Conservation (phyloP, 2,329 filamentous ascomycete genomes). For the Emericellopsis atlantica region DNA sequence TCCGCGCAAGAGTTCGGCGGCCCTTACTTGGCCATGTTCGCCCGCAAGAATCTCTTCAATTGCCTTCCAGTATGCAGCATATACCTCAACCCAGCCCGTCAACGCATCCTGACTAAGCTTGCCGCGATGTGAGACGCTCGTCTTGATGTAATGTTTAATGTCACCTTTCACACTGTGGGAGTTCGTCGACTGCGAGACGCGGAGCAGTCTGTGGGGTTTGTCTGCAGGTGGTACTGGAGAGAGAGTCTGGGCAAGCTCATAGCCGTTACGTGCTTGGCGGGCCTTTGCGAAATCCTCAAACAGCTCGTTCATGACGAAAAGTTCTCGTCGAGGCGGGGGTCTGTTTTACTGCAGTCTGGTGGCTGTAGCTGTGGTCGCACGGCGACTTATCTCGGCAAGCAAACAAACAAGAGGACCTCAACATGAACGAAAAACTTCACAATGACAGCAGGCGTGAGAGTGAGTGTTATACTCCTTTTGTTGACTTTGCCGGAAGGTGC, state of each 20-base stretch:
- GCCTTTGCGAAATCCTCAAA: slow-evolving; percentile 64
- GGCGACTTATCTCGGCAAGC: not conserved
- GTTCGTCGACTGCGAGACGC: slow-evolving; percentile 62
- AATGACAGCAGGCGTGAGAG: not conserved
- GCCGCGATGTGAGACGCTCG: slow-evolving; percentile 26
- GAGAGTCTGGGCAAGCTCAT: slow-evolving; percentile 61
- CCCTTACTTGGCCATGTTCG: slow-evolving; percentile 21
- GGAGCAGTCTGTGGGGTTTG: slow-evolving; percentile 52
- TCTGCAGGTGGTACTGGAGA: slow-evolving; percentile 53
- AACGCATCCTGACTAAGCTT: slow-evolving; percentile 54
- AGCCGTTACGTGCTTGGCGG: slow-evolving; percentile 52
- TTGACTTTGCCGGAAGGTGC: not conserved
- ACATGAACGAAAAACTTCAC: not conserved
- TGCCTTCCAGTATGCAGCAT: slow-evolving; percentile 73
- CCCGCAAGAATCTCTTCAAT: slow-evolving; percentile 57
- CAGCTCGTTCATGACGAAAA: slow-evolving; percentile 52
- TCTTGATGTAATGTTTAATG: slow-evolving; percentile 58
- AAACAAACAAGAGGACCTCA: too few relatives aligned
- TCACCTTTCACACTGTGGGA: slow-evolving; percentile 52
- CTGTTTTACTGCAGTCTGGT: too few relatives aligned
- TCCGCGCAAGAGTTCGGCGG: not conserved
- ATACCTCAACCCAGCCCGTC: slow-evolving; percentile 79
- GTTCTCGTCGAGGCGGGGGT: not conserved
- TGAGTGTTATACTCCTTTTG: not conserved
- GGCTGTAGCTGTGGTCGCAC: too few relatives aligned